These are phyloP conservation scores for Serendipita vermifera DNA, from an alignment of 768 basidiomycete species.

Conservation along the genomic window DNA sequence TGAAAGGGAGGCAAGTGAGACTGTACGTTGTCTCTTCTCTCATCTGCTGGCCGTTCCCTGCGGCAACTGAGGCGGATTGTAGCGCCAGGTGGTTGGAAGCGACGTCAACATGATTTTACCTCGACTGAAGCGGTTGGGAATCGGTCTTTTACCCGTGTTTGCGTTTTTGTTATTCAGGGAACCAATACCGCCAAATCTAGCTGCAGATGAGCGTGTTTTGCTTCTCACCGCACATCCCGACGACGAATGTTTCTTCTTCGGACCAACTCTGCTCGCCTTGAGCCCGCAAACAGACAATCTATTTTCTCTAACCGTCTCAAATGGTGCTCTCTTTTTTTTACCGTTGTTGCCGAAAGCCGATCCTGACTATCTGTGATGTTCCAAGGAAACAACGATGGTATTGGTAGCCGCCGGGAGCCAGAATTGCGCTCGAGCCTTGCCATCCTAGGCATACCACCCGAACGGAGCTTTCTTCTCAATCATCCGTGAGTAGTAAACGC, in stretches of 20 bases:
- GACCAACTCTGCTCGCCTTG: slow-evolving; percentile 61
- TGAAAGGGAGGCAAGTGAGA: too few relatives aligned
- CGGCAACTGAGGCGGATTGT: too few relatives aligned
- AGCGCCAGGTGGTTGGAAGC: too few relatives aligned
- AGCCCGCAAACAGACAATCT: slow-evolving; percentile 26
- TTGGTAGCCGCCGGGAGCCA: slow-evolving; percentile 43
- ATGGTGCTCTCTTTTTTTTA: slow-evolving; percentile 26
- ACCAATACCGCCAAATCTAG: not conserved
- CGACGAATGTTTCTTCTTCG: slow-evolving; percentile 91
- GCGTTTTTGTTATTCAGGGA: not conserved
- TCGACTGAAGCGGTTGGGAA: too few relatives aligned
- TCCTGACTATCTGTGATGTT: not conserved
- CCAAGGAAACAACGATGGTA: slow-evolving; percentile 57
- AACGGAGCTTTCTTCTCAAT: slow-evolving; percentile 48
- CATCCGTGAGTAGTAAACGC: slow-evolving; percentile 44
- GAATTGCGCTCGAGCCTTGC: slow-evolving; percentile 57
- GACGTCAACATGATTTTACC: too few relatives aligned
- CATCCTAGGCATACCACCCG: slow-evolving; percentile 46
- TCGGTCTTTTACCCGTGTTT: too few relatives aligned
- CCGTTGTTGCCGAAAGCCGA: not conserved
- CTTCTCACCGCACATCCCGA: slow-evolving; percentile 88
- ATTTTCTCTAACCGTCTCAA: slow-evolving; percentile 60
- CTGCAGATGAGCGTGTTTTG: slow-evolving; percentile 27
- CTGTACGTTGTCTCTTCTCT: too few relatives aligned
- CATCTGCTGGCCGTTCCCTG: too few relatives aligned